A percentile compares a stretch with the other conserved stretches of the same genome.
Evolutionary conservation across 148 eudicot genomes (phyloP).

Genomic region (Fagopyrum tataricum): DNA sequence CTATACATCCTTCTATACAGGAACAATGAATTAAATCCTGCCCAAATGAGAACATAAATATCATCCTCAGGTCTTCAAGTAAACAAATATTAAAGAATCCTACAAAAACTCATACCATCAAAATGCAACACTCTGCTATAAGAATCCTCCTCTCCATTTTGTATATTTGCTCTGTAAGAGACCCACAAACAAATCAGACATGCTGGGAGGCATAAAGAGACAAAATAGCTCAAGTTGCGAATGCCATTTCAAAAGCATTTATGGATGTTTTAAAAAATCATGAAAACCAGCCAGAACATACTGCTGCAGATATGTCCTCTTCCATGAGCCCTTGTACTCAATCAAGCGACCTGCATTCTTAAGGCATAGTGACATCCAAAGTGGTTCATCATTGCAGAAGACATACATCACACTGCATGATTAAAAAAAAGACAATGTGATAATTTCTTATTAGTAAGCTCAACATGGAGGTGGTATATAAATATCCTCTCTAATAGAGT

Average conservation of each 20-base stretch:
- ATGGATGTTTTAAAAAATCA: not conserved
- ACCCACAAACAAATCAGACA: constrained; percentile 9
- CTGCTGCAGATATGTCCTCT: constrained; percentile 64
- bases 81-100: not conserved
- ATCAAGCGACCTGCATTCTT: constrained; percentile 41
- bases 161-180: constrained; percentile 36
- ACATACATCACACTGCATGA: constrained; percentile 92
- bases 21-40: constrained; percentile 87
- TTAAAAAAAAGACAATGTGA: not conserved
- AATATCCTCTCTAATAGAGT: not conserved
- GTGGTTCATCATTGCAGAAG: constrained; percentile 95
- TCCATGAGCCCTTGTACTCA: constrained; percentile 91
- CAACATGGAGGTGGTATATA: not conserved
- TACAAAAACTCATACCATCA: constrained; percentile 46
- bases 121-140: constrained; percentile 42
- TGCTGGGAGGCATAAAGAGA: not conserved
- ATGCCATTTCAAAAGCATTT: not conserved
- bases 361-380: constrained; percentile 90
- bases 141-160: constrained; percentile 29
- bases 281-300: constrained; percentile 26
- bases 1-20: constrained; percentile 77
- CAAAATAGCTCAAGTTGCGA: not conserved
- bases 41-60: constrained; percentile 14
- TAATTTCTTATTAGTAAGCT: not conserved
- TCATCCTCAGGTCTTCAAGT: not conserved